A percentile compares a stretch with the other conserved stretches of the same genome.
Evolutionary conservation across 805 yeast genomes (phyloP).

Genomic region (Yamadazyma scolyti): DNA sequence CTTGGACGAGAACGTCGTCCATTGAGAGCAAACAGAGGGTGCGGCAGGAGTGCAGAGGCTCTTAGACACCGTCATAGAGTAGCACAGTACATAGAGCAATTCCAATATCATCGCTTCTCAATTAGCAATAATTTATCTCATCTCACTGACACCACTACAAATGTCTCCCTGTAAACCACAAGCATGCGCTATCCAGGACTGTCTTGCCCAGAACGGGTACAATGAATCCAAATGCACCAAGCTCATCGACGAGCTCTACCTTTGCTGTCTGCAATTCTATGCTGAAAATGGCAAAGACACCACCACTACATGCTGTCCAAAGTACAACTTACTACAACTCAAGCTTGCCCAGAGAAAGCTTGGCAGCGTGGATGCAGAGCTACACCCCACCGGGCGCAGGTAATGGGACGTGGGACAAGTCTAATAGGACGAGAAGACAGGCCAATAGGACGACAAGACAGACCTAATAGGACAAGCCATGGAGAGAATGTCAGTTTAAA

Average conservation of each 20-base stretch:
- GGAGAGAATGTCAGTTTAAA: slow-evolving; percentile 57
- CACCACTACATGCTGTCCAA: slow-evolving; percentile 78
- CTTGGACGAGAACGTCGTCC: slow-evolving; percentile 34
- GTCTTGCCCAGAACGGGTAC: slow-evolving; percentile 58
- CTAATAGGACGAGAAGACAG: no score
- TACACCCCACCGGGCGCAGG: no score
- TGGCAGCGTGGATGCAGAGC: slow-evolving; percentile 60
- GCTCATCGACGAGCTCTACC: slow-evolving; percentile 65
- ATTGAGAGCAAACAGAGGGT: no score
- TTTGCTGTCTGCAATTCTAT: slow-evolving; percentile 71
- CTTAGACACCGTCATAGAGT: no score
- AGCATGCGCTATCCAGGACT: slow-evolving; percentile 83
- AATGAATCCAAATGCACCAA: slow-evolving; percentile 73
- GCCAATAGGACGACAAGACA: no score
- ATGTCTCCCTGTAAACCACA: slow-evolving; percentile 71
- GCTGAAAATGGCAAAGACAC: slow-evolving; percentile 54
- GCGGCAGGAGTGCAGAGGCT: no score
- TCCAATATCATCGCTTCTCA: no score
- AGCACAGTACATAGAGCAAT: no score
- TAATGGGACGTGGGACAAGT: no score
- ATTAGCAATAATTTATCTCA: no score
- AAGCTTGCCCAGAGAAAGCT: slow-evolving; percentile 63
- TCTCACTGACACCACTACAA: no score
- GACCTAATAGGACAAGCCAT: no score
- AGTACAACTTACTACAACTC: slow-evolving; percentile 54